A percentile compares a stretch with the other conserved stretches of the same genome.
Evolutionary conservation across 2,329 filamentous ascomycete genomes (phyloP).

Genomic region (Pestalotiopsis sp.): DNA sequence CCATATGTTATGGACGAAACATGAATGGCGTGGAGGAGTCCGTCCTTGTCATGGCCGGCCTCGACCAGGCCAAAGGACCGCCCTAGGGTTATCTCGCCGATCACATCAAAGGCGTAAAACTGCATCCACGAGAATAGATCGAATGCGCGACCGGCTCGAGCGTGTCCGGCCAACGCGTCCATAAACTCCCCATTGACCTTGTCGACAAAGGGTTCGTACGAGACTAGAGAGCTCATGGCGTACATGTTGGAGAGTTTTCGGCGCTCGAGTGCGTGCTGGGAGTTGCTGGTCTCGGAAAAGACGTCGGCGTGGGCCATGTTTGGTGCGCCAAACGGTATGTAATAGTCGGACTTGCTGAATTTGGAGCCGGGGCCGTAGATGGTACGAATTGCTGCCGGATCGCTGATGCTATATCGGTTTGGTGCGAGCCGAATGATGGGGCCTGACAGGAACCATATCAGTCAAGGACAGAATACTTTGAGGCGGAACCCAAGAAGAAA

Average conservation of each 20-base stretch:
- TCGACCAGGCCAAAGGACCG: conserved; percentile 28
- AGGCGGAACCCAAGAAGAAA: too few species aligned
- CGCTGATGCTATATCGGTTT: conserved; percentile 48
- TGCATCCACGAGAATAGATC: conserved; percentile 21
- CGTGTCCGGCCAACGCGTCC: conserved; percentile 29
- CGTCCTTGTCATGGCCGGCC: conserved; percentile 23
- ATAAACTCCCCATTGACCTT: conserved; percentile 31
- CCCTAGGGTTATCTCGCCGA: conserved; percentile 22
- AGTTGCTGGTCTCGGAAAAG: conserved; percentile 32
- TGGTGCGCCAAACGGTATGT: conserved; percentile 26
- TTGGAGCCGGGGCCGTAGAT: conserved; percentile 43
- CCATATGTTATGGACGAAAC: conserved; percentile 21
- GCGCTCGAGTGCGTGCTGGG: conserved; percentile 29
- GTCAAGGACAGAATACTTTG: too few species aligned
- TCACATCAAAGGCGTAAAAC: conserved; percentile 30
- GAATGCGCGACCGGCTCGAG: conserved; percentile 23
- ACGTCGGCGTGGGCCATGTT: conserved; percentile 15
- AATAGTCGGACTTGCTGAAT: conserved; percentile 37
- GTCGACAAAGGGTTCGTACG: conserved; percentile 37
- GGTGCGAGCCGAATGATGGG: conserved; percentile 49
- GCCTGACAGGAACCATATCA: conserved; percentile 22
- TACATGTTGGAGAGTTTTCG: conserved; percentile 30
- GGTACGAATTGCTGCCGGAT: conserved; percentile 39
- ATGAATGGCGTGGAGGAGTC: background rate
- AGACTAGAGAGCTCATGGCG: conserved; percentile 34